Conservation (phyloP, 139 green algal genomes). For the Limnomonas spitsbergensis region DNA sequence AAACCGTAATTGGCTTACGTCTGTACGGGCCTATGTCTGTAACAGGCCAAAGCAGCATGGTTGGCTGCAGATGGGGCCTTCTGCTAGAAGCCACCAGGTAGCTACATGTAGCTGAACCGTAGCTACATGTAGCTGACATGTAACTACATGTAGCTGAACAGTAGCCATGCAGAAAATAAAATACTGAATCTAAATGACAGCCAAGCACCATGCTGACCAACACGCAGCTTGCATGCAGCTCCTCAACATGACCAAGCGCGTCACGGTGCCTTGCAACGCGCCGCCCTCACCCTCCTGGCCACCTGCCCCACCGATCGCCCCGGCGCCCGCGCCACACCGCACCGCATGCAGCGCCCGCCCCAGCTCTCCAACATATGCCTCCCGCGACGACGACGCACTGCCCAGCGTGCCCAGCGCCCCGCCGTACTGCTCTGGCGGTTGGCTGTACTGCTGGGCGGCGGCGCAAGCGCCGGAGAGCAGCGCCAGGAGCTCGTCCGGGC, state of each 20-base stretch:
- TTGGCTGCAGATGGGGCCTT: too few species aligned
- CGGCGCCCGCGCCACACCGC: too few species aligned
- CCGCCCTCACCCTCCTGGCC: neutral
- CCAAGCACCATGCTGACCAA: neutral
- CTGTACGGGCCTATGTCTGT: too few species aligned
- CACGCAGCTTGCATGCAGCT: neutral
- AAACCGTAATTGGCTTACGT: too few species aligned
- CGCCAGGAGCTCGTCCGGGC: neutral
- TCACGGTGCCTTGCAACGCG: neutral
- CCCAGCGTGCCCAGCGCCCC: neutral
- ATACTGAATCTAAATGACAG: neutral
- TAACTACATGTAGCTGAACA: too few species aligned
- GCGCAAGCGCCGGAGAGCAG: neutral
- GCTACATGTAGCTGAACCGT: too few species aligned
- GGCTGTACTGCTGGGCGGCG: neutral
- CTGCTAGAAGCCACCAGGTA: too few species aligned
- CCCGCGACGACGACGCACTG: neutral
- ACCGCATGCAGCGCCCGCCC: neutral
- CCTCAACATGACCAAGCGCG: neutral
- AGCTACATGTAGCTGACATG: too few species aligned
- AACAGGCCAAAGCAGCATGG: too few species aligned
- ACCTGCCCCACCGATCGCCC: neutral
- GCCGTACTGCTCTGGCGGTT: neutral
- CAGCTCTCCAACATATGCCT: neutral
- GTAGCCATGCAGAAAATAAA: too few species aligned